Evolutionary conservation across 2,329 filamentous ascomycete species (phyloP).

Genomic region (Salinomyces thailandicus): DNA sequence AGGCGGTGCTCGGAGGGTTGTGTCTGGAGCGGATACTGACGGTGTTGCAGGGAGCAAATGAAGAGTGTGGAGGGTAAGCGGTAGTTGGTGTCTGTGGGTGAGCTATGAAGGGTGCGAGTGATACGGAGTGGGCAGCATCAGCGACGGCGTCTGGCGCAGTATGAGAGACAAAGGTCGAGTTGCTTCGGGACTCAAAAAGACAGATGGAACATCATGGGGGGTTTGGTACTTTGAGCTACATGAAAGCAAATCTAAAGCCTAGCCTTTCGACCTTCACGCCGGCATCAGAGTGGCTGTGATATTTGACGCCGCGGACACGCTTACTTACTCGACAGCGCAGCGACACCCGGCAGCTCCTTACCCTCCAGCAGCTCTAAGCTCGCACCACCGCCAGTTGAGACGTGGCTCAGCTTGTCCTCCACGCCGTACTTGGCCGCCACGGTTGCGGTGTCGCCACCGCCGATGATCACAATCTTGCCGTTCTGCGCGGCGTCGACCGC

Average conservation of each 20-base stretch:
- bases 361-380: constrained; percentile 94
- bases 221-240: background rate
- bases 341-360: constrained; percentile 91
- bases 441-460: constrained; percentile 94
- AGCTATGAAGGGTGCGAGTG: too few relatives aligned
- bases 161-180: background rate
- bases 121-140: constrained; percentile 8
- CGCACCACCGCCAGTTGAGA: constrained; percentile 92
- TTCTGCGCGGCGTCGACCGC: constrained; percentile 68
- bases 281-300: constrained; percentile 37
- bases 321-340: constrained; percentile 72
- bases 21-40: constrained; percentile 2
- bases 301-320: constrained; percentile 77
- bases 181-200: too few relatives aligned
- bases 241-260: background rate
- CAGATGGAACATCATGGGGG: background rate
- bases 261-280: constrained; percentile 1
- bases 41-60: constrained; percentile 62
- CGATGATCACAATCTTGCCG: constrained; percentile 96
- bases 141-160: constrained; percentile 10
- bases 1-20: background rate
- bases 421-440: constrained; percentile 95
- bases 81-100: too few relatives aligned
- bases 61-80: constrained; percentile 62
- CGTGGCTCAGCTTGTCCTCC: constrained; percentile 95